phyloP scores from a whole-genome alignment of 495 filamentous ascomycete genomes.

The Penicillium manginii region DNA sequence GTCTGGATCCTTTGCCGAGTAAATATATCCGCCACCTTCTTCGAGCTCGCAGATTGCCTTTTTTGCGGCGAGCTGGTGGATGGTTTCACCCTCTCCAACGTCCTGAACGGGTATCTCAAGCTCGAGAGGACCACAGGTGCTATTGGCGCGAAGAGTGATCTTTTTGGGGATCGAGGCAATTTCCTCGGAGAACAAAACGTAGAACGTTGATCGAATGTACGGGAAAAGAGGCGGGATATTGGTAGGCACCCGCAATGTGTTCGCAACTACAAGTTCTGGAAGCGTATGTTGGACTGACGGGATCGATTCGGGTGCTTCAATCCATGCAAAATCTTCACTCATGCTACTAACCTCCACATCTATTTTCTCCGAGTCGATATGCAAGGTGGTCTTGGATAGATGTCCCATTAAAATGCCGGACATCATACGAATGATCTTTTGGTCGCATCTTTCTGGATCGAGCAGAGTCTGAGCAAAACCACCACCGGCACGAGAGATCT shows the following conservation, averaged over 20 bases:
- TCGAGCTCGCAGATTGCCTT: slow-evolving; percentile 2
- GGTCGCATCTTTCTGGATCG: slow-evolving; percentile 11
- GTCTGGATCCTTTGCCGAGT: slow-evolving; percentile 1
- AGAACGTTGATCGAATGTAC: slow-evolving; percentile 13
- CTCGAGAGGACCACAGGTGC: slow-evolving; percentile 8
- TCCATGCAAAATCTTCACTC: slow-evolving; percentile 2
- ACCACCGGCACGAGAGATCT: slow-evolving; percentile 14
- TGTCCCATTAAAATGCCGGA: slow-evolving; percentile 16
- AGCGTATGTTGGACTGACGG: neutral
- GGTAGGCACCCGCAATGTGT: slow-evolving; percentile 6
- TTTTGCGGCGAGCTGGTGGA: slow-evolving; percentile 14
- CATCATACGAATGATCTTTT: slow-evolving; percentile 15
- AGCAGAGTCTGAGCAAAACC: slow-evolving; percentile 19
- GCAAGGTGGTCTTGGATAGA: slow-evolving; percentile 10
- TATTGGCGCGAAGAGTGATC: slow-evolving; percentile 13
- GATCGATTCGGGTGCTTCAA: neutral
- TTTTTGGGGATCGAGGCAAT: neutral
- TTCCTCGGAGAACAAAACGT: slow-evolving; percentile 7
- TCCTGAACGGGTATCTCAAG: slow-evolving; percentile 13
- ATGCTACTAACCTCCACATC: too few relatives aligned
- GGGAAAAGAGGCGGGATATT: slow-evolving; percentile 16
- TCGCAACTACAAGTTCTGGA: slow-evolving; percentile 6
- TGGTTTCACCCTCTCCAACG: slow-evolving; percentile 9
- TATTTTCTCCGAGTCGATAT: slow-evolving; percentile 9
- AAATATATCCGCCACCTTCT: slow-evolving; percentile 13